These are phyloP conservation scores for Phialophora macrospora DNA, from an alignment of 2,329 filamentous ascomycete species.

Conservation along the genomic window DNA sequence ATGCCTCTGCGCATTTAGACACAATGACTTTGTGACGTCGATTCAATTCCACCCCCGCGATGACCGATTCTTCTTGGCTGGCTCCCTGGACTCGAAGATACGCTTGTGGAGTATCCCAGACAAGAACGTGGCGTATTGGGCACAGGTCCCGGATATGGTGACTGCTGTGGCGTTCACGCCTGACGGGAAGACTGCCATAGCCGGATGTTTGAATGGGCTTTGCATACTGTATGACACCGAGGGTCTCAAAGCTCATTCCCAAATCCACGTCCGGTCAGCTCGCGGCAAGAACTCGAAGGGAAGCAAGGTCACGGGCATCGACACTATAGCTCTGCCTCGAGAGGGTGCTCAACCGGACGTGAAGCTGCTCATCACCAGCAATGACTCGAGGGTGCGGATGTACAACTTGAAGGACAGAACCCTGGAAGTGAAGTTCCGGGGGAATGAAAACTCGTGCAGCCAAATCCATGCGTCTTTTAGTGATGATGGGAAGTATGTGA, in stretches of 20 bases:
- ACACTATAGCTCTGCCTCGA: constrained; percentile 68
- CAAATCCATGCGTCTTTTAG: constrained; percentile 90
- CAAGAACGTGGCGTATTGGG: constrained; percentile 85
- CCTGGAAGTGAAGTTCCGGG: constrained; percentile 86
- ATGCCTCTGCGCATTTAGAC: constrained; percentile 90
- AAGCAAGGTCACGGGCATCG: constrained; percentile 95
- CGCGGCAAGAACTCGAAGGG: constrained; percentile 93
- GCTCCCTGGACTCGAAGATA: constrained; percentile 85
- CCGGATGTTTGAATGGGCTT: constrained; percentile 81
- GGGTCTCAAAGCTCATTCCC: constrained; percentile 78
- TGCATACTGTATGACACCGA: constrained; percentile 94
- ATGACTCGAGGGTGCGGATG: constrained; percentile 87
- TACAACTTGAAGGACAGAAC: constrained; percentile 87
- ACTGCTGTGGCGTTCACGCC: constrained; percentile 94
- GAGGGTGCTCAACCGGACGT: constrained; percentile 67
- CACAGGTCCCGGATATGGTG: constrained; percentile 80
- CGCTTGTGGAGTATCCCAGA: constrained; percentile 97
- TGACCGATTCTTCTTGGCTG: constrained; percentile 94
- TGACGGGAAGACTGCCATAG: constrained; percentile 86
- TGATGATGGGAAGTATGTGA: constrained; percentile 82
- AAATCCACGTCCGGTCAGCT: constrained; percentile 91
- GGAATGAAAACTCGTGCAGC: constrained; percentile 85
- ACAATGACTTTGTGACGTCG: constrained; percentile 92
- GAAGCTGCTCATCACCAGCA: constrained; percentile 89
- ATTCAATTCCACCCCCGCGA: constrained; percentile 94